phyloP scores from a whole-genome alignment of 208 protist genomes.

The Pavlovales sp. region DNA sequence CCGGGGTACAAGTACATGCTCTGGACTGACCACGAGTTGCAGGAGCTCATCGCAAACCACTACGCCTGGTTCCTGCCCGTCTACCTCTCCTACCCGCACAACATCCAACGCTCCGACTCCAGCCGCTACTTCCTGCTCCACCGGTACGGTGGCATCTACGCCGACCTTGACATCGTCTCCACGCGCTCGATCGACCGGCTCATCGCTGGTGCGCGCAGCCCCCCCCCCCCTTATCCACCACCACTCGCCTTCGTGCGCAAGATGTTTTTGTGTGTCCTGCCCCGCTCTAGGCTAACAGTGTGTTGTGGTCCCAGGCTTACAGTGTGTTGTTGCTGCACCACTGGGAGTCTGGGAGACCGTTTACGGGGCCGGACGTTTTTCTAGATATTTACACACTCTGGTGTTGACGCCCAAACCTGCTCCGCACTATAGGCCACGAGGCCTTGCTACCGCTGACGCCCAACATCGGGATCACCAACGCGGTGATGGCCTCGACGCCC shows the following conservation, averaged over 20 bases:
- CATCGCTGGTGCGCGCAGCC: not conserved
- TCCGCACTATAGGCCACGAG: not conserved
- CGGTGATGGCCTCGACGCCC: not conserved
- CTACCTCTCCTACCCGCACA: conserved; percentile 14
- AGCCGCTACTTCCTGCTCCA: conserved; percentile 23
- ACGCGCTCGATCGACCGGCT: not conserved
- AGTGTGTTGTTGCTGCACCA: too few species aligned
- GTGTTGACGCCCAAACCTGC: too few species aligned
- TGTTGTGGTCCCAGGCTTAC: too few species aligned
- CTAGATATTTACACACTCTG: too few species aligned
- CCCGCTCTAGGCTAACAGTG: too few species aligned
- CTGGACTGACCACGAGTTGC: conserved; percentile 7
- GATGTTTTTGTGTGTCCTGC: too few species aligned
- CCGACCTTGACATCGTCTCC: conserved; percentile 19
- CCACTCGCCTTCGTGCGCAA: too few species aligned
- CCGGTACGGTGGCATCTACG: conserved; percentile 19
- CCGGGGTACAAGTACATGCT: conserved; percentile 5
- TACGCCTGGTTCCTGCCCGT: conserved; percentile 16
- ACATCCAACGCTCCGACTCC: conserved; percentile 29
- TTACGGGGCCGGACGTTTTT: too few species aligned
- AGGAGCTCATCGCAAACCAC: not conserved
- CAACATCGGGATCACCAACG: conserved; percentile 25
- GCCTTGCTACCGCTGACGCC: conserved; percentile 11
- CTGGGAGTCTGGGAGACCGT: too few species aligned
- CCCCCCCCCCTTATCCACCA: too few species aligned